phyloP scores from a whole-genome alignment of 306 rosid genomes.

The Ormosia emarginata region DNA sequence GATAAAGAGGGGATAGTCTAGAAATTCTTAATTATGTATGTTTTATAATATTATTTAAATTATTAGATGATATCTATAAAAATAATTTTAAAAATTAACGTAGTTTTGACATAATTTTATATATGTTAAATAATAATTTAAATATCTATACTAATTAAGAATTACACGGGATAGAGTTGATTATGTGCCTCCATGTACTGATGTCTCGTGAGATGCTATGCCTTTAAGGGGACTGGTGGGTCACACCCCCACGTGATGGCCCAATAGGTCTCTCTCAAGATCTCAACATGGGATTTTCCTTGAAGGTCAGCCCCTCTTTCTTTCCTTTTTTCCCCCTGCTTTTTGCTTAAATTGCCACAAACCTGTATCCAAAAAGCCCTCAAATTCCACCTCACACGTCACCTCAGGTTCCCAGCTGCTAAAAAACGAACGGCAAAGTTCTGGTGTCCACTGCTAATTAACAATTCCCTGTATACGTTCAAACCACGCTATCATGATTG shows the following conservation, averaged over 20 bases:
- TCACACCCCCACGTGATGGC: constrained; percentile 78
- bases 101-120: too few relatives aligned
- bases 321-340: not conserved
- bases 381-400: not conserved
- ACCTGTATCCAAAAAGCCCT: not conserved
- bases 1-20: not conserved
- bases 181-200: constrained; percentile 2
- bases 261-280: constrained; percentile 58
- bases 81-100: too few relatives aligned
- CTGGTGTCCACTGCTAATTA: not conserved
- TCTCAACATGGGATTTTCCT: constrained; percentile 57
- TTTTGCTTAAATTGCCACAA: not conserved
- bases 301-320: constrained; percentile 35
- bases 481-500: constrained; percentile 54
- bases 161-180: not conserved
- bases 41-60: too few relatives aligned
- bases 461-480: constrained; percentile 24
- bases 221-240: constrained; percentile 57
- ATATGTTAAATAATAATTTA: too few relatives aligned
- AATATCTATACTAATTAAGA: too few relatives aligned
- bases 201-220: constrained; percentile 59
- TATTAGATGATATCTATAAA: too few relatives aligned
- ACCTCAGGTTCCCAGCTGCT: constrained; percentile 6
- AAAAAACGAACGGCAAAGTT: constrained; percentile 17
- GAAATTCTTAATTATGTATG: too few relatives aligned